phyloP scores from a whole-genome alignment of 345 rosid species.

The Syzygium aqueum region DNA sequence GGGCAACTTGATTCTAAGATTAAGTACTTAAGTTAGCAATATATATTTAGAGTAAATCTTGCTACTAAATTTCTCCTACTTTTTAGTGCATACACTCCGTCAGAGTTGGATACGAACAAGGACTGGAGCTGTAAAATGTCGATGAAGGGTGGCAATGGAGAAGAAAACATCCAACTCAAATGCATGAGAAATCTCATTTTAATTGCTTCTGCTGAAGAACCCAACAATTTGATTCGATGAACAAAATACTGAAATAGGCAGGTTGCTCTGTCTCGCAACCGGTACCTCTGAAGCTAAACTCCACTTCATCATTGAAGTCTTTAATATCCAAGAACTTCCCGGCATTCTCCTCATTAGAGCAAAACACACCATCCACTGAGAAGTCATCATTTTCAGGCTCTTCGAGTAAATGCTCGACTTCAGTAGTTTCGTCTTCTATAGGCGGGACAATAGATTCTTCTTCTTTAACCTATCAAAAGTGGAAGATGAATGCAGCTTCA shows the following conservation, averaged over 20 bases:
- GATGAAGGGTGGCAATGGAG: not conserved
- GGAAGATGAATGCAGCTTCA: not conserved
- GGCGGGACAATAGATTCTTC: slow-evolving; percentile 34
- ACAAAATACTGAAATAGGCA: not conserved
- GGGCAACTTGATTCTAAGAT: not conserved
- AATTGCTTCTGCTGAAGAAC: not conserved
- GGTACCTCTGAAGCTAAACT: not conserved
- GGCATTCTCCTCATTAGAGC: slow-evolving; percentile 37
- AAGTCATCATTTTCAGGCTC: slow-evolving; percentile 45
- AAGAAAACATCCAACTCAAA: not conserved
- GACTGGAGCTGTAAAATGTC: not conserved
- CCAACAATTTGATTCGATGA: not conserved
- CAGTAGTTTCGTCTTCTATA: slow-evolving; percentile 31
- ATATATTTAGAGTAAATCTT: not conserved
- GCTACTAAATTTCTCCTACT: not conserved
- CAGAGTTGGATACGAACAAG: not conserved
- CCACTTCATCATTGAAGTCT: slow-evolving; percentile 25
- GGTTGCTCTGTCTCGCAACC: not conserved
- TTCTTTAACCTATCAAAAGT: slow-evolving; percentile 23
- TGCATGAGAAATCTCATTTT: not conserved
- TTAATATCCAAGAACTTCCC: slow-evolving; percentile 34
- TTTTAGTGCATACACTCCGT: not conserved
- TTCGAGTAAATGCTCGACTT: slow-evolving; percentile 25
- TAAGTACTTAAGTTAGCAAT: not conserved
- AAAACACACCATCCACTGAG: slow-evolving; percentile 41